Conservation (phyloP, 2,329 filamentous ascomycete species). For the Furcasterigmium sp. region DNA sequence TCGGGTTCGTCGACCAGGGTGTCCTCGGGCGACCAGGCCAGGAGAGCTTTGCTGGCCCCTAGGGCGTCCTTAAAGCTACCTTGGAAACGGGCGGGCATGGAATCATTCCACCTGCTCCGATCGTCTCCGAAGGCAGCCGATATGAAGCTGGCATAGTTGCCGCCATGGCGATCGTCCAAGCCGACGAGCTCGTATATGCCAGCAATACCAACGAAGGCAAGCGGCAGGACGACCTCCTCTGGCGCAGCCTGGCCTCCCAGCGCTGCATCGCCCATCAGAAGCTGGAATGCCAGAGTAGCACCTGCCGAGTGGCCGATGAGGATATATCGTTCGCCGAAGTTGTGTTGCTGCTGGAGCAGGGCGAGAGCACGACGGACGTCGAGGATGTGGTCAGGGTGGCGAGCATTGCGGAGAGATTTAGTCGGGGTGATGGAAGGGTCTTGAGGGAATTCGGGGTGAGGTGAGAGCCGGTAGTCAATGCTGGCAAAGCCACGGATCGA, state of each 20-base stretch:
- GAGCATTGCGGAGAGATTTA: conserved; percentile 33
- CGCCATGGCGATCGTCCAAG: conserved; percentile 39
- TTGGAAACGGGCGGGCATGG: conserved; percentile 45
- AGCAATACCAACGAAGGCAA: conserved; percentile 53
- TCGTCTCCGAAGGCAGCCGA: conserved; percentile 55
- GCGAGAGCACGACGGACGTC: conserved; percentile 50
- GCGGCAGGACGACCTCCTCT: conserved; percentile 31
- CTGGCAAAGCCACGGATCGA: conserved; percentile 58
- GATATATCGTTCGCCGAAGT: conserved; percentile 44
- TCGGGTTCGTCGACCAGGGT: conserved; percentile 51
- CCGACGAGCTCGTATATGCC: conserved; percentile 63
- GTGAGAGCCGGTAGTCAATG: conserved; percentile 57
- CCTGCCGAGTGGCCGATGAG: conserved; percentile 60
- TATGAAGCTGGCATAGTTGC: conserved; percentile 52
- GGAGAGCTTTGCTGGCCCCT: conserved; percentile 26
- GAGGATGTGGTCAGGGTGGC: conserved; percentile 54
- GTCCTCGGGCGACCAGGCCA: conserved; percentile 43
- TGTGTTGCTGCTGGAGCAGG: conserved; percentile 39
- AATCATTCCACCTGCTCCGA: conserved; percentile 42
- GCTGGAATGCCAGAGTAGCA: conserved; percentile 58
- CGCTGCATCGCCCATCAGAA: conserved; percentile 38
- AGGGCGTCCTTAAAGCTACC: conserved; percentile 36
- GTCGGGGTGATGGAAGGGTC: conserved; percentile 12
- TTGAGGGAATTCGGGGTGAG: conserved; percentile 39
- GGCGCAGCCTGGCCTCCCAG: conserved; percentile 15